These are phyloP conservation scores for Blastomyces gilchristii DNA, from an alignment of 2,329 filamentous ascomycete species.

Conservation along the genomic window DNA sequence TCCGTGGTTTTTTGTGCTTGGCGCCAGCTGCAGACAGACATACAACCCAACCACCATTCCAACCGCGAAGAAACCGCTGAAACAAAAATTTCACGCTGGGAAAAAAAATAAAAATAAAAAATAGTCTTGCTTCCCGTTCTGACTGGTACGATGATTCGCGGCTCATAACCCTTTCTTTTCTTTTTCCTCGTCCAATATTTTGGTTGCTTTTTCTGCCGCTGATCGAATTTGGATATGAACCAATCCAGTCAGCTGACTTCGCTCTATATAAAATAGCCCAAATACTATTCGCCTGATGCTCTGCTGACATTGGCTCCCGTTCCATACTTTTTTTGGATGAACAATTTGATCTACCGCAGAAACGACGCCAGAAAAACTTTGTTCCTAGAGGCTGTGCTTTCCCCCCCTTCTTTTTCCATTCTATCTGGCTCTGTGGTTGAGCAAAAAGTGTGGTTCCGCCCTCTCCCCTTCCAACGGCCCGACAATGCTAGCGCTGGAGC, in stretches of 20 bases:
- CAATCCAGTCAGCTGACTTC: conserved; percentile 6
- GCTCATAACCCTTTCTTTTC: neutral
- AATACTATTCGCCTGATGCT: neutral
- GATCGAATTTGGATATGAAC: conserved; percentile 6
- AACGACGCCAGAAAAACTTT: conserved; percentile 4
- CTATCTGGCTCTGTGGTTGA: neutral
- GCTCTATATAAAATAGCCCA: conserved; percentile 1
- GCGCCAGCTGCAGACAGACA: neutral
- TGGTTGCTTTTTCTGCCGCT: conserved; percentile 4
- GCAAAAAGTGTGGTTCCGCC: neutral
- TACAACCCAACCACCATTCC: too few relatives aligned
- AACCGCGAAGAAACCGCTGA: neutral
- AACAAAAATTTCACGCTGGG: neutral
- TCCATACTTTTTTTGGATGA: neutral
- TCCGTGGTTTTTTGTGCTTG: neutral
- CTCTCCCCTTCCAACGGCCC: neutral
- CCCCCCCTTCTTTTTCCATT: neutral
- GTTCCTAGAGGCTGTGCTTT: neutral
- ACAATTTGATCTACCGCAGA: neutral
- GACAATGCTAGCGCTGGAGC: conserved; percentile 16
- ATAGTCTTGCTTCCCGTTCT: neutral
- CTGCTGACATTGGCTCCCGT: conserved; percentile 2
- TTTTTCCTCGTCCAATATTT: neutral
- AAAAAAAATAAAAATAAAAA: neutral
- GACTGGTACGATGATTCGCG: conserved; percentile 1